Evolutionary conservation across 225 moss, liverwort and hornwort genomes (phyloP).

Genomic region (Sphagnum contortum): DNA sequence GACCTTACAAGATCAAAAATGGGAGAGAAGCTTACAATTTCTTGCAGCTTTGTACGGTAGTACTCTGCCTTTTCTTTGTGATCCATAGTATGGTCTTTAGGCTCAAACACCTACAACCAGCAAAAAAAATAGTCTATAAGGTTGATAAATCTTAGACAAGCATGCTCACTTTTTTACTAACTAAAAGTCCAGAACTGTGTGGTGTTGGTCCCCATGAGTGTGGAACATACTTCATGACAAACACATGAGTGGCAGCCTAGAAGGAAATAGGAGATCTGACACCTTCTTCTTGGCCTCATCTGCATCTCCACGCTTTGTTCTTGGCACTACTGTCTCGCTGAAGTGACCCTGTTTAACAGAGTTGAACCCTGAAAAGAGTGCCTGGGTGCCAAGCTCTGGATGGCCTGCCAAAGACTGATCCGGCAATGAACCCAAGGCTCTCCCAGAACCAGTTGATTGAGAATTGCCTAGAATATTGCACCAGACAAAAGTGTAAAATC

Average conservation of each 20-base stretch:
- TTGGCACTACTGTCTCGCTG: constrained; percentile 92
- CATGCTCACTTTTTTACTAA: no score
- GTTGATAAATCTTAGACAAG: no score
- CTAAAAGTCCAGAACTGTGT: no score
- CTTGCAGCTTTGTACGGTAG: constrained; percentile 63
- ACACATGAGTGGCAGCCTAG: not conserved
- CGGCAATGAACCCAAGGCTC: no score
- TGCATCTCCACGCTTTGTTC: constrained; percentile 86
- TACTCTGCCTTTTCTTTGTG: constrained; percentile 73
- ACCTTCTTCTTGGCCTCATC: constrained; percentile 99
- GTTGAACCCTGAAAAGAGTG: no score
- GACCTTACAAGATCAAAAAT: not conserved
- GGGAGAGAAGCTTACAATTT: constrained; percentile 40
- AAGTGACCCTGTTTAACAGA: constrained; percentile 5
- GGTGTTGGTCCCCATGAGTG: no score
- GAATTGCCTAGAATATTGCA: no score
- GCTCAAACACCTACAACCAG: constrained; percentile 37
- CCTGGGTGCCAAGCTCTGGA: no score
- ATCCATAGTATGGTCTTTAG: constrained; percentile 60
- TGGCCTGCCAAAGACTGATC: no score
- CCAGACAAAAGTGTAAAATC: no score
- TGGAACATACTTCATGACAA: no score
- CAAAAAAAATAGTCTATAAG: not conserved
- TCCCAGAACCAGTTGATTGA: no score
- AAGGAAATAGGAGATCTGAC: not conserved